These are phyloP conservation scores for Davidsoniella australis DNA, from an alignment of 2,329 filamentous ascomycete species.

Conservation along the genomic window DNA sequence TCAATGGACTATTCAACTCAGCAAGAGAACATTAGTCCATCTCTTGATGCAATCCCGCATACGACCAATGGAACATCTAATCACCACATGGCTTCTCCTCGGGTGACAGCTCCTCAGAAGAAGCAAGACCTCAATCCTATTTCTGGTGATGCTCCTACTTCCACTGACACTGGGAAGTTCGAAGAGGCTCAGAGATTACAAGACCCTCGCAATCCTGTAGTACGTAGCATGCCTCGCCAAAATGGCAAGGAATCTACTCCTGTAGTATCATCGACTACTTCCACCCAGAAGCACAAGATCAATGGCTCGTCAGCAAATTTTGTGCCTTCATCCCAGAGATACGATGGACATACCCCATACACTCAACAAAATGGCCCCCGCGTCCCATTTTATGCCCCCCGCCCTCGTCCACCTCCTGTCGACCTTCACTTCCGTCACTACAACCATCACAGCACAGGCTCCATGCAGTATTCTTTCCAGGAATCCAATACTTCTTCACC, in stretches of 20 bases:
- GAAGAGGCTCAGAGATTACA: neutral
- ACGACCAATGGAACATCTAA: too few relatives aligned
- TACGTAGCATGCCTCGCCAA: neutral
- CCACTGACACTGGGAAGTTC: too few relatives aligned
- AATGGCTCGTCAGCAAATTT: conserved; percentile 5
- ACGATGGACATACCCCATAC: neutral
- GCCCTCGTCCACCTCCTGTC: conserved; percentile 6
- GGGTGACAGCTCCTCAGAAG: too few relatives aligned
- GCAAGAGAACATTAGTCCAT: too few relatives aligned
- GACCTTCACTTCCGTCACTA: conserved; percentile 14
- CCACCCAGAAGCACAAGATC: neutral
- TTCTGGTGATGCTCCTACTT: too few relatives aligned
- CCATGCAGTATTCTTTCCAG: conserved; percentile 36
- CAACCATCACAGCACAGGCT: conserved; percentile 34
- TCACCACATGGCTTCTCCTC: too few relatives aligned
- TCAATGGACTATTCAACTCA: neutral
- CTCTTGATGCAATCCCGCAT: too few relatives aligned
- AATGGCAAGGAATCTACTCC: neutral
- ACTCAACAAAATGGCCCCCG: conserved; percentile 1
- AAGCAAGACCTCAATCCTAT: too few relatives aligned
- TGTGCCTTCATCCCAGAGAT: neutral
- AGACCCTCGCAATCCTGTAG: neutral
- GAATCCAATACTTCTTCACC: conserved; percentile 43
- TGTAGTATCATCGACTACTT: neutral
- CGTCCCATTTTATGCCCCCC: conserved; percentile 4